Percentiles rank a stretch among this genome's conserved stretches.
Conservation (phyloP, 805 yeast species). For the Kodamaea fukazawae region DNA sequence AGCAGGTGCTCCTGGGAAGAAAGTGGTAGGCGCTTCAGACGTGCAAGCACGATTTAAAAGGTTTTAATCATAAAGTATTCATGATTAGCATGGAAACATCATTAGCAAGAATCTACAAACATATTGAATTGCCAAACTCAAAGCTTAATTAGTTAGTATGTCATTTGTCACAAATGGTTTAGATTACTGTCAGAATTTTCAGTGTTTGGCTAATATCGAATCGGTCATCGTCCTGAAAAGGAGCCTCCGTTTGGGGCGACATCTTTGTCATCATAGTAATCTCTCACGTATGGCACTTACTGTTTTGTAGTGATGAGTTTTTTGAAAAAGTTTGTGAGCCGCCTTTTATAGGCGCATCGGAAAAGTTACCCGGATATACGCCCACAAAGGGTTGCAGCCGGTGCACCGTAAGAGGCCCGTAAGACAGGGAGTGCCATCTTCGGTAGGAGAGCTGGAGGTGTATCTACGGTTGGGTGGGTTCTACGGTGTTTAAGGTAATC, state of each 20-base stretch:
- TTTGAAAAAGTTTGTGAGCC: background rate
- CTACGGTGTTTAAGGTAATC: too few relatives aligned
- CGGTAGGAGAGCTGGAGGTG: too few relatives aligned
- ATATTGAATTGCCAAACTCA: too few relatives aligned
- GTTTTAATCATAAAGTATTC: conserved; percentile 45
- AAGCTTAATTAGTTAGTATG: conserved; percentile 14
- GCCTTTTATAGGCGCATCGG: conserved; percentile 1
- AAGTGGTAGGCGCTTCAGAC: conserved; percentile 32
- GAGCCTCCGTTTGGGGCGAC: conserved; percentile 77
- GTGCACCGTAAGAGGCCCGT: too few relatives aligned
- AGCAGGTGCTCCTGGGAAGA: too few relatives aligned
- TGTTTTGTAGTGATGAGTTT: conserved; percentile 1
- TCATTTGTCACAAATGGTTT: background rate
- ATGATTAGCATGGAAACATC: conserved; percentile 67
- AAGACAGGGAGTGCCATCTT: too few relatives aligned
- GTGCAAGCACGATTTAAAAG: conserved; percentile 29
- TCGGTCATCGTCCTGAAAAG: conserved; percentile 64
- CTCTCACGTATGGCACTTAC: conserved; percentile 5
- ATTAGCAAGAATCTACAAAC: conserved; percentile 30
- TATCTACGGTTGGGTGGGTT: too few relatives aligned
- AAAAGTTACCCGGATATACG: conserved; percentile 2
- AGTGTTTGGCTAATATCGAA: conserved; percentile 66
- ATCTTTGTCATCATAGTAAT: conserved; percentile 54
- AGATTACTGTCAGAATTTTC: conserved; percentile 55
- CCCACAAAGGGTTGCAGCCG: background rate